Percentiles rank a stretch among this genome's conserved stretches.
These are phyloP conservation scores for Tetrastigma voinierianum DNA, from an alignment of 164 flowering plant species.

Conservation along the genomic window DNA sequence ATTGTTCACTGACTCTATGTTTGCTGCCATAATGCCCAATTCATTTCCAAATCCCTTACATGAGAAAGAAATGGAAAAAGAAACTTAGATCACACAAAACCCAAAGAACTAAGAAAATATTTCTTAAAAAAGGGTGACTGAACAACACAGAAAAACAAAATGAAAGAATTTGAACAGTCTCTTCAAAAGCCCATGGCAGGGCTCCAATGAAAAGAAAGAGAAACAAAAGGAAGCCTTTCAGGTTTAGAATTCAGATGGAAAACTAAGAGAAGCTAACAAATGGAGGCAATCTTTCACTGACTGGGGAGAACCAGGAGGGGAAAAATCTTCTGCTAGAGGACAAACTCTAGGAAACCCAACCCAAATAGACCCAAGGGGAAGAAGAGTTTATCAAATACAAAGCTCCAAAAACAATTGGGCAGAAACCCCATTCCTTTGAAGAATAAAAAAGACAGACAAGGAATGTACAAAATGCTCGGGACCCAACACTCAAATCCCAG, in stretches of 20 bases:
- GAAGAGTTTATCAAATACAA: background rate
- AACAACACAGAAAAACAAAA: too few species aligned
- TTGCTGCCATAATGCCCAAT: background rate
- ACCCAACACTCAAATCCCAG: background rate
- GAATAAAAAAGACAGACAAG: background rate
- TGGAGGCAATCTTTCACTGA: conserved; percentile 2
- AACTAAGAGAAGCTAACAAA: background rate
- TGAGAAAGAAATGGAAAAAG: background rate
- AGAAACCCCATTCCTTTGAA: background rate
- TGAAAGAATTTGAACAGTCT: background rate
- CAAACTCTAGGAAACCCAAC: background rate
- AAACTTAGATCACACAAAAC: background rate
- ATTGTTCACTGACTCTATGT: conserved; percentile 1
- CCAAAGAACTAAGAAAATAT: background rate
- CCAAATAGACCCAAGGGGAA: background rate
- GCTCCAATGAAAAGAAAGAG: background rate
- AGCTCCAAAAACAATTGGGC: background rate
- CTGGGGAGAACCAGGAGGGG: too few species aligned
- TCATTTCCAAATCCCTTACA: background rate
- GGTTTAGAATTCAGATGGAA: background rate
- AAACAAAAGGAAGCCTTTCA: background rate
- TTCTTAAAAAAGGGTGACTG: too few species aligned
- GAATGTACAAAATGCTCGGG: conserved; percentile 5
- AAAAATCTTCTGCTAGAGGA: background rate
- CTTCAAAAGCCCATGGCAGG: background rate